These are phyloP conservation scores for Ogataea angusta DNA, from an alignment of 805 yeast species.

Conservation along the genomic window DNA sequence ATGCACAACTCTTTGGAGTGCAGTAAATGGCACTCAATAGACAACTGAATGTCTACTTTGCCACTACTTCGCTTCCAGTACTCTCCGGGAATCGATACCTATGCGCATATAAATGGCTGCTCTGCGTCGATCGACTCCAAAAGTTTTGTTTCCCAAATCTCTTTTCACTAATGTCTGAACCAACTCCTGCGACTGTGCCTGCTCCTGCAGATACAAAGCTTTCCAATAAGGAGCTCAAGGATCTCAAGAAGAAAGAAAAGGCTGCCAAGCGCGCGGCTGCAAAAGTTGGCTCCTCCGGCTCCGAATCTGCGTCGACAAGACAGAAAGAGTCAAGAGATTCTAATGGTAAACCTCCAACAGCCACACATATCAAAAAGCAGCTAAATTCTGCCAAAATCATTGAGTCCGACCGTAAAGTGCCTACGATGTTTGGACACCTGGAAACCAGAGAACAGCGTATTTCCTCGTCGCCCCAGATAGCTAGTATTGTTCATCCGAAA, in stretches of 20 bases:
- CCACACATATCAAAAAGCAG: constrained; percentile 52
- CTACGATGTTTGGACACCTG: constrained; percentile 72
- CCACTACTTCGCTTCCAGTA: no score
- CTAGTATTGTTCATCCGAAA: constrained; percentile 81
- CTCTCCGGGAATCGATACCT: background rate
- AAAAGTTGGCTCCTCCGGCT: constrained; percentile 47
- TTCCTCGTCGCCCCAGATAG: constrained; percentile 52
- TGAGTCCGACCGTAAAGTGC: constrained; percentile 44
- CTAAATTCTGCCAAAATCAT: constrained; percentile 48
- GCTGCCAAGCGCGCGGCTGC: constrained; percentile 91
- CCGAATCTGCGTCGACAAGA: constrained; percentile 10
- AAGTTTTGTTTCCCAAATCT: constrained; percentile 3
- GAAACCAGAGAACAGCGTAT: constrained; percentile 76
- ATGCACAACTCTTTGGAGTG: no score
- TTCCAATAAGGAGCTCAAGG: constrained; percentile 81
- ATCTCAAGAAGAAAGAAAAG: constrained; percentile 81
- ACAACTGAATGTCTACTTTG: no score
- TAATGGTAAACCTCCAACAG: constrained; percentile 42
- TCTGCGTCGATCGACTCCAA: constrained; percentile 11
- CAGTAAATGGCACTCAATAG: no score
- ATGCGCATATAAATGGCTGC: background rate
- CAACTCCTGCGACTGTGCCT: background rate
- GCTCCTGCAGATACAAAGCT: constrained; percentile 25
- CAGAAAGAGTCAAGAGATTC: constrained; percentile 6
- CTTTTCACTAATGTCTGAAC: constrained; percentile 6